phyloP scores from a whole-genome alignment of 345 rosid genomes.

The Draba incana region DNA sequence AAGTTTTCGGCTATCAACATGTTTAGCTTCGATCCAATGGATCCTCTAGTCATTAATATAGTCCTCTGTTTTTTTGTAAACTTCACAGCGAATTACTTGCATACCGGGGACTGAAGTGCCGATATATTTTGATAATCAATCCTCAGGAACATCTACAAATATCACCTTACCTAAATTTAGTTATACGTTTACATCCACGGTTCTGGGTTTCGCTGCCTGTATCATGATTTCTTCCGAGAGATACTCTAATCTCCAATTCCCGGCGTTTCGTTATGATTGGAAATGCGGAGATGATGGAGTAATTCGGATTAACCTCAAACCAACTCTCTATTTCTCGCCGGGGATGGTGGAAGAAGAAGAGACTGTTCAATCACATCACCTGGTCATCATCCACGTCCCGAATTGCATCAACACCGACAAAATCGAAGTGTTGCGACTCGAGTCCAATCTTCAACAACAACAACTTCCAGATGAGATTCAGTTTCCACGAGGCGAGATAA shows the following conservation, averaged over 20 bases:
- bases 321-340: not conserved
- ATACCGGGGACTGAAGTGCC: not conserved
- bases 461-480: not conserved
- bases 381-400: slow-evolving; percentile 18
- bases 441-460: slow-evolving; percentile 1
- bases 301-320: slow-evolving; percentile 25
- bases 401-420: slow-evolving; percentile 10
- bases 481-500: slow-evolving; percentile 9
- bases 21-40: not conserved
- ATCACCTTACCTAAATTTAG: not conserved
- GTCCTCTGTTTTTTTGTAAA: not conserved
- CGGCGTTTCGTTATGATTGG: slow-evolving; percentile 21
- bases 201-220: slow-evolving; percentile 14
- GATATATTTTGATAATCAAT: not conserved
- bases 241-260: not conserved
- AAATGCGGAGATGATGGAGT: slow-evolving; percentile 2
- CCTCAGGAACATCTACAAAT: not conserved
- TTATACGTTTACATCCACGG: too few species aligned
- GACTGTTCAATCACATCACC: not conserved
- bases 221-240: slow-evolving; percentile 7
- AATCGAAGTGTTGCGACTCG: slow-evolving; percentile 13
- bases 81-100: not conserved
- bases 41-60: too few species aligned
- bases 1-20: not conserved
- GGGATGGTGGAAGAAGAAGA: slow-evolving; percentile 18